Evolutionary conservation across 495 filamentous ascomycete genomes (phyloP).

Genomic region (Penicillium waksmanii): DNA sequence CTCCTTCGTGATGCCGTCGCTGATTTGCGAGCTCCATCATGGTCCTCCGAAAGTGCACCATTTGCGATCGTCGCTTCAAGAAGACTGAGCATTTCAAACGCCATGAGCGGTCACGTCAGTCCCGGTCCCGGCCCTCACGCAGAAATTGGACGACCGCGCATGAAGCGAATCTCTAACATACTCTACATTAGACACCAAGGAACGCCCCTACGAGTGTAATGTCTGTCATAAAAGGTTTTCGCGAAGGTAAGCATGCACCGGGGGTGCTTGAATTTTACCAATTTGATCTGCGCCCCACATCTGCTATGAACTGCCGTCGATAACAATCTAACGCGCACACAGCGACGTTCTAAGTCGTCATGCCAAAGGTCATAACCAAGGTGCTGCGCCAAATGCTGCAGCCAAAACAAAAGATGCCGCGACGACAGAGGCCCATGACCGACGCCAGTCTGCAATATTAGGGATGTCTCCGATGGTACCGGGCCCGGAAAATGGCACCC

Average conservation of each 20-base stretch:
- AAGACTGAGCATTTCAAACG: slow-evolving; percentile 61
- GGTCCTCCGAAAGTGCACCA: slow-evolving; percentile 54
- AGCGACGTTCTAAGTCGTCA: slow-evolving; percentile 59
- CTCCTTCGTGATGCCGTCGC: slow-evolving; percentile 14
- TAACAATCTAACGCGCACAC: slow-evolving; percentile 19
- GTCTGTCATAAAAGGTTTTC: slow-evolving; percentile 58
- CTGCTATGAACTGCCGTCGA: neutral
- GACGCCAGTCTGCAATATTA: slow-evolving; percentile 22
- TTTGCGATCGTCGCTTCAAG: slow-evolving; percentile 56
- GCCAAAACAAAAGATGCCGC: slow-evolving; percentile 27
- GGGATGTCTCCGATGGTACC: slow-evolving; percentile 19
- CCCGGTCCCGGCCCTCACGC: slow-evolving; percentile 21
- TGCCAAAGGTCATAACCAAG: slow-evolving; percentile 51
- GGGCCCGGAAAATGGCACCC: slow-evolving; percentile 24
- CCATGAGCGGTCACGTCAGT: slow-evolving; percentile 58
- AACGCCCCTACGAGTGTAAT: slow-evolving; percentile 57
- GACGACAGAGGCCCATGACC: slow-evolving; percentile 23
- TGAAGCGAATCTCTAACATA: slow-evolving; percentile 11
- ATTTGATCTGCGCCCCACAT: slow-evolving; percentile 3
- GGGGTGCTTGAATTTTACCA: neutral
- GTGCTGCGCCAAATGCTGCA: slow-evolving; percentile 24
- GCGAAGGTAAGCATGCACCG: slow-evolving; percentile 43
- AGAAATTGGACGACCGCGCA: neutral
- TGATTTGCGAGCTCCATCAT: slow-evolving; percentile 36
- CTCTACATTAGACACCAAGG: slow-evolving; percentile 49